Base-by-base conservation (phyloP, 371 early-diverging fungal genomes). In the Dinochytrium kinnereticum region DNA sequence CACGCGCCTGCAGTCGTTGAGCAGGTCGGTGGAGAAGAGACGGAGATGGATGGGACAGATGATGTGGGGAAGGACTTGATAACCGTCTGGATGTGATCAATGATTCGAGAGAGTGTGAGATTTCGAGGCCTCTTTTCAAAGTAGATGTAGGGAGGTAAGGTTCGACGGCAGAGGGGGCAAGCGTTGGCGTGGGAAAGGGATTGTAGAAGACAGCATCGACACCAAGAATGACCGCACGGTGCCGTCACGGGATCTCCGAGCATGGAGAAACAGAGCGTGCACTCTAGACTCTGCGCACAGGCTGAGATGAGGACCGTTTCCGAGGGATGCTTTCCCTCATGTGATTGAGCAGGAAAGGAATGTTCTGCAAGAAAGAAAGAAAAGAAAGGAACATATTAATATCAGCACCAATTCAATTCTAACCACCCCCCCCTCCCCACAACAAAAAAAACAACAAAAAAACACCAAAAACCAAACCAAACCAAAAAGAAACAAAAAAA, bases 141-240 rank as follows among this genome's bases (percentile, higher is more conserved):
- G 68, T 72, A 78, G 31, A 70, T 57, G 26, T 49, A 39, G 13
- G 64, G 65, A 7, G 81, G 78, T 10, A 89, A 75, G 26, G 61
- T 53, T 37, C 74, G 57, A 10, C 88, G 77, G 70, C 90, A 90
- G 51, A 85, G 64, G 2, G 88, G 89, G 53, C 88, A 88, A 36
- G 31, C 64, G 50, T 51, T 70, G 36, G 44, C 64, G 72, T 88
- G 85, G 68, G 86, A 85, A 15, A 85, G 73, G 0, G 88, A 80
- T n/a, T 80, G 71, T 36, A 87, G 80, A 10, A 90, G 68, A 69
- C 93, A 93, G 0, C 78, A 44, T 34, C 84, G 84, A 76, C 93
- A 93, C 74, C 88, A 88, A 0, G 90, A 88, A 70, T 93, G 93
- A 1, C 93, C 93, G 71, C 93, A 93, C 15, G 83, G 85, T 21